Base-by-base conservation (phyloP, 108 stramenopile genomes). In the Conticribra weissflogii region DNA sequence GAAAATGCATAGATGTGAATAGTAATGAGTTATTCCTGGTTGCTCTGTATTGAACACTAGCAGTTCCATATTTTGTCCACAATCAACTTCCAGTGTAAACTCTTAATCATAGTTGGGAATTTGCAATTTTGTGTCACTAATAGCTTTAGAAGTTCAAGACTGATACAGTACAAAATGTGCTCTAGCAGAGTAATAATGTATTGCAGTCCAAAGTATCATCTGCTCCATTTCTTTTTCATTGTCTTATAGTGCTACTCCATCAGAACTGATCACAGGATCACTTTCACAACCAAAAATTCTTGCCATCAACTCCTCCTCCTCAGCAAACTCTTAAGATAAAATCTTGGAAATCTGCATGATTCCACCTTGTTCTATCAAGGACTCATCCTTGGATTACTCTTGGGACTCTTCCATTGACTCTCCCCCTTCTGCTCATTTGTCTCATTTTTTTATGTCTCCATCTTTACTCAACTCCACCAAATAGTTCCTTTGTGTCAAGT, bases 1-100 rank as follows among this genome's bases (percentile, higher is more conserved):
- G 57, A 28, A 59, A 4, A 33, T 18, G 28, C 16, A 28, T 24
- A 41, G 12, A 41, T 5, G 36, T 9, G 8, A 9, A n/a, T 59
- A 59, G n/a, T 59, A 41, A 18, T 59, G n/a, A 22, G n/a, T 12
- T 9, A 12, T 41, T 14, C n/a, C 57, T 17, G 63, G 63, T 21
- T 63, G 63, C 19, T 63, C 63, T 3, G n/a, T 8, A 4, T 31
- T 53, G 21, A 48, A 63, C n/a, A 14, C 14, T 3, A 47, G 63
- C 3, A 63, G 63, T 14, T 25, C 41, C 63, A 53, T 63, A 16
- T 63, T 63, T 33, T 63, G 63, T 29, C 48, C 51, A 30, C 49
- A 63, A 53, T 63, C 63, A 8, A 53, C 63, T 19, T 49, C 51
- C 29, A 63, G 32, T 21, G 50, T 47, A 17, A 49, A 52, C 28